phyloP scores from a whole-genome alignment of 1,284 basidiomycete genomes.

The Cryptococcus hybrid region DNA sequence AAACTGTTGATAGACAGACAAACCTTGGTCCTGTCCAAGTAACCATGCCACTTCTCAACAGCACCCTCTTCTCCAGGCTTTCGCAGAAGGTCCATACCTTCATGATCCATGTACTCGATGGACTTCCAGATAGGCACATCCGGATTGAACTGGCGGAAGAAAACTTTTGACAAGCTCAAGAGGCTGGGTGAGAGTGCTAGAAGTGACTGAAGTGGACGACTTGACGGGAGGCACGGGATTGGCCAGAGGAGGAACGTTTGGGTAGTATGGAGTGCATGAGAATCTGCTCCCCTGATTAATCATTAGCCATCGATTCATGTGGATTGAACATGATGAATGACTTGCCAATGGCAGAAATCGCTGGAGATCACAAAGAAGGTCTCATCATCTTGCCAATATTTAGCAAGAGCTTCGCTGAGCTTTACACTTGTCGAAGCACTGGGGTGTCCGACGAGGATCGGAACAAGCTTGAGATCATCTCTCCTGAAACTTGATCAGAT shows the following conservation, averaged over 20 bases:
- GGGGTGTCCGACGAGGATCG: constrained; percentile 87
- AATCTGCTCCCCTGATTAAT: constrained; percentile 73
- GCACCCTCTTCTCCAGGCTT: constrained; percentile 53
- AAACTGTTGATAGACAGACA: constrained; percentile 8
- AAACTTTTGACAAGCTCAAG: constrained; percentile 28
- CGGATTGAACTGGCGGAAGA: constrained; percentile 58
- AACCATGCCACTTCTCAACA: constrained; percentile 64
- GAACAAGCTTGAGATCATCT: constrained; percentile 72
- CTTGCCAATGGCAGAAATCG: constrained; percentile 97
- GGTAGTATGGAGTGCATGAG: constrained; percentile 86
- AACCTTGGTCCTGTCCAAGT: constrained; percentile 66
- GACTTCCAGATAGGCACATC: constrained; percentile 68
- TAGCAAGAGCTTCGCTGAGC: constrained; percentile 71
- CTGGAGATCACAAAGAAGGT: constrained; percentile 90
- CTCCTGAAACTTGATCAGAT: constrained; percentile 41
- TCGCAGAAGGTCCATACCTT: constrained; percentile 39
- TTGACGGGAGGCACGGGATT: constrained; percentile 52
- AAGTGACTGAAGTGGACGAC: constrained; percentile 35
- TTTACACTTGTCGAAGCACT: constrained; percentile 59
- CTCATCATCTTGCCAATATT: constrained; percentile 70
- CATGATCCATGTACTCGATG: constrained; percentile 53
- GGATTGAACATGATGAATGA: constrained; percentile 8
- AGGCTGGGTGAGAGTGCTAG: constrained; percentile 33
- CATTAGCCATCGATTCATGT: too few relatives aligned
- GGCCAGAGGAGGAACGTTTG: constrained; percentile 58